A percentile compares a stretch with the other conserved stretches of the same genome.
These are phyloP conservation scores for Boletus holoroseus DNA, from an alignment of 1,284 basidiomycete genomes.

Conservation along the genomic window DNA sequence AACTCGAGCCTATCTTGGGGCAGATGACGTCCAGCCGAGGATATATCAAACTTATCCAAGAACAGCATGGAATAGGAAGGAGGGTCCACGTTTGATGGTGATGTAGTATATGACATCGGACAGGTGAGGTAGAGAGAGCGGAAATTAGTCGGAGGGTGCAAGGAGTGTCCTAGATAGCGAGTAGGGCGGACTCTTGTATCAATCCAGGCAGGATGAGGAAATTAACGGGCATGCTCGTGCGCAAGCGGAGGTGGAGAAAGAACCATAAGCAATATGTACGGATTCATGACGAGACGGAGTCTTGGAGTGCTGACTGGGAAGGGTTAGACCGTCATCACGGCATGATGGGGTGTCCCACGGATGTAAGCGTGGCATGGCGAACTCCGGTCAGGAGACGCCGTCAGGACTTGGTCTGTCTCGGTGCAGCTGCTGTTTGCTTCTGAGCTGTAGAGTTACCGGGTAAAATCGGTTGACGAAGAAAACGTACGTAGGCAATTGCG, in stretches of 20 bases:
- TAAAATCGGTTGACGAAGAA: constrained; percentile 16
- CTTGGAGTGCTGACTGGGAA: constrained; percentile 21
- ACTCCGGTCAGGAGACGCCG: constrained; percentile 22
- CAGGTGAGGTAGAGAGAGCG: constrained; percentile 33
- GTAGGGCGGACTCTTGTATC: constrained; percentile 35
- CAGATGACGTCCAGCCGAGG: constrained; percentile 38
- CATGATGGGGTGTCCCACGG: constrained; percentile 29
- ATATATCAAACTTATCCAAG: constrained; percentile 38
- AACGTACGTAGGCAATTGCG: constrained; percentile 21
- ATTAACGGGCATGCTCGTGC: constrained; percentile 24
- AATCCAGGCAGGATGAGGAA: constrained; percentile 33
- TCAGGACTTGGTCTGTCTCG: neutral
- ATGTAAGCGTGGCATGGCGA: constrained; percentile 18
- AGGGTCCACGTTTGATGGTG: constrained; percentile 23
- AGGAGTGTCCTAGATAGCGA: constrained; percentile 25
- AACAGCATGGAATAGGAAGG: constrained; percentile 39
- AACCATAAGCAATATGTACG: constrained; percentile 26
- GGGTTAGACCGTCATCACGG: constrained; percentile 30
- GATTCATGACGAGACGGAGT: constrained; percentile 27
- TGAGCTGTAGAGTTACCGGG: constrained; percentile 13
- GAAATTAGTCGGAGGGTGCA: constrained; percentile 33
- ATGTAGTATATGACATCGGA: constrained; percentile 31
- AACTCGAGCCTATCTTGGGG: constrained; percentile 12
- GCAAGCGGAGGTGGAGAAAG: constrained; percentile 16
- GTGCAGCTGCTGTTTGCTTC: constrained; percentile 11